Evolutionary conservation across 768 basidiomycete genomes (phyloP).

Genomic region (Pulveroboletus ravenelii): DNA sequence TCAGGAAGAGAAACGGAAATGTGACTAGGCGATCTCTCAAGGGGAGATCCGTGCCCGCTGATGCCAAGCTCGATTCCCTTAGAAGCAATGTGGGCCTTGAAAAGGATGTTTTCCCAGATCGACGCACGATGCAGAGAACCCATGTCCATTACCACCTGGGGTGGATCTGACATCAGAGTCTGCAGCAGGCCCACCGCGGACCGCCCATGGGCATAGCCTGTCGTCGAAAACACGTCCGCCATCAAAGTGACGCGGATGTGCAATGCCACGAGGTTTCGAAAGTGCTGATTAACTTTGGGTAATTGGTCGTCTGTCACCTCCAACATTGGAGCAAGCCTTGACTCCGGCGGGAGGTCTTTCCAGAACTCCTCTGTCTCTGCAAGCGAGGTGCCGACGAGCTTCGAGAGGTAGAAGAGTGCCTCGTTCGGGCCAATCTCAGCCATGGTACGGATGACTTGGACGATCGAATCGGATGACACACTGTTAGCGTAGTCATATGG

Average conservation of each 20-base stretch:
- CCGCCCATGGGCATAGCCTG: constrained; percentile 77
- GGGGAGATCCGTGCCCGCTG: constrained; percentile 41
- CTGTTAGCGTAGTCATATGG: constrained; percentile 87
- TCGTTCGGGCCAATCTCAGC: constrained; percentile 79
- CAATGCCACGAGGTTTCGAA: constrained; percentile 69
- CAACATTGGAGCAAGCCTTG: constrained; percentile 63
- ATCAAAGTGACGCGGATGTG: constrained; percentile 79
- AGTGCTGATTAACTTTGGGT: constrained; percentile 51
- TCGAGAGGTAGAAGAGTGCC: constrained; percentile 65
- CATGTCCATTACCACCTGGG: constrained; percentile 63
- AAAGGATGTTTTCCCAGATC: constrained; percentile 82
- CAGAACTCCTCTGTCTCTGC: constrained; percentile 70
- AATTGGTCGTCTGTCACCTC: constrained; percentile 48
- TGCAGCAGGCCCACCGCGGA: constrained; percentile 71
- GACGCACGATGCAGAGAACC: constrained; percentile 78
- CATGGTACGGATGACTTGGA: constrained; percentile 85
- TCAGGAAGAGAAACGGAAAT: constrained; percentile 39
- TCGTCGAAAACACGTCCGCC: constrained; percentile 81
- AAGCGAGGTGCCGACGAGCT: constrained; percentile 66
- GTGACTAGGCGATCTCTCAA: constrained; percentile 46
- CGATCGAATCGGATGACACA: constrained; percentile 79
- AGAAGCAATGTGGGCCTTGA: constrained; percentile 55
- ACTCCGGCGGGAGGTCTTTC: constrained; percentile 46
- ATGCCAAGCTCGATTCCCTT: constrained; percentile 51
- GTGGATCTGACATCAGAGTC: constrained; percentile 60